Percentiles rank a stretch among this genome's conserved stretches.
Evolutionary conservation across 208 protist genomes (phyloP).

Genomic region (Histomonas meleagridis): DNA sequence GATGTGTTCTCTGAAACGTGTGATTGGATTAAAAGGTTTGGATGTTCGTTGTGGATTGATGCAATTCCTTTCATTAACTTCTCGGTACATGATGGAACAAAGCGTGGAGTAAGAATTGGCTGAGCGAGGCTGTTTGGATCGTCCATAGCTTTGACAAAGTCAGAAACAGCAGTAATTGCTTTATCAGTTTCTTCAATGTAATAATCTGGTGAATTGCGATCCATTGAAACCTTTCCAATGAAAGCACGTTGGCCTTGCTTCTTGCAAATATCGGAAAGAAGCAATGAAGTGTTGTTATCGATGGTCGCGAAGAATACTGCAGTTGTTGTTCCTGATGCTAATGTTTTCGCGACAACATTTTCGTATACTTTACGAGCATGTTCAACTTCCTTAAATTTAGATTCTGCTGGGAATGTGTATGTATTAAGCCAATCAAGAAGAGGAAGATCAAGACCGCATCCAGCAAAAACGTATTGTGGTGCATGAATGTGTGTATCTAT

Average conservation of each 20-base stretch:
- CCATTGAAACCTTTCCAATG: slow-evolving; percentile 62
- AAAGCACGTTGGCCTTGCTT: slow-evolving; percentile 64
- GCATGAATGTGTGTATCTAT: slow-evolving; percentile 77
- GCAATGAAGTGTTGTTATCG: slow-evolving; percentile 61
- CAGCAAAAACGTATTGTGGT: slow-evolving; percentile 63
- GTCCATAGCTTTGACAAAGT: slow-evolving; percentile 22
- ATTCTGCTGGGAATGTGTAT: slow-evolving; percentile 74
- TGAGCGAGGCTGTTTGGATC: slow-evolving; percentile 34
- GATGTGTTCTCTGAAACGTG: slow-evolving; percentile 65
- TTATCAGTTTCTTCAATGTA: slow-evolving; percentile 66
- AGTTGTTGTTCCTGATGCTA: slow-evolving; percentile 73
- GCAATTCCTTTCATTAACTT: slow-evolving; percentile 65
- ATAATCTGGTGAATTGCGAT: slow-evolving; percentile 67
- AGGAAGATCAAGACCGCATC: slow-evolving; percentile 64
- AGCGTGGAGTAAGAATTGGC: slow-evolving; percentile 73
- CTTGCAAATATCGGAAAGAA: slow-evolving; percentile 56
- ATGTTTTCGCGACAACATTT: not conserved
- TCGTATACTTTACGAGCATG: slow-evolving; percentile 53
- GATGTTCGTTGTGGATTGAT: slow-evolving; percentile 58
- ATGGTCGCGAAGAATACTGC: slow-evolving; percentile 71
- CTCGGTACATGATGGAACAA: slow-evolving; percentile 69
- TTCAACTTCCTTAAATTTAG: slow-evolving; percentile 60
- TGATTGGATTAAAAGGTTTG: slow-evolving; percentile 59
- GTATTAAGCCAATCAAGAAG: slow-evolving; percentile 72
- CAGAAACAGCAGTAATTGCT: slow-evolving; percentile 55